Evolutionary conservation across 352 stramenopile genomes (phyloP).

Genomic region (Globisporangium mamillatum): DNA sequence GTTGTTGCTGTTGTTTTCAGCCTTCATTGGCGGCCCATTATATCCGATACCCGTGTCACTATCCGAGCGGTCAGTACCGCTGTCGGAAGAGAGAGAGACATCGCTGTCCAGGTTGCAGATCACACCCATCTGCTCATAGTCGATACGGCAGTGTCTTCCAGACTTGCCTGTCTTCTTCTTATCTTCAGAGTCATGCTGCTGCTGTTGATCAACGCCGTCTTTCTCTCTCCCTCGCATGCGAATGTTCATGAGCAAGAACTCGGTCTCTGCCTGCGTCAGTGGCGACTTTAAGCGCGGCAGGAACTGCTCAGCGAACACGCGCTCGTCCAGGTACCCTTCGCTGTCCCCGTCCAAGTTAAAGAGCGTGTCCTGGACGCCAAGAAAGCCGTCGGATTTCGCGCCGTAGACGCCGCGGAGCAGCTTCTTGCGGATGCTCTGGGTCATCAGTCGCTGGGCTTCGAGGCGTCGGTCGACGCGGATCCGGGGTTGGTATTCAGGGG

Average conservation of each 20-base stretch:
- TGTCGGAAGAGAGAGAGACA: slow-evolving; percentile 34
- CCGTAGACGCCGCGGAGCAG: slow-evolving; percentile 42
- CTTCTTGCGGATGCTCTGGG: slow-evolving; percentile 51
- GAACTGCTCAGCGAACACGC: slow-evolving; percentile 38
- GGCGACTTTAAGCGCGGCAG: slow-evolving; percentile 38
- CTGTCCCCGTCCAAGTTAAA: slow-evolving; percentile 33
- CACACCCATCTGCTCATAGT: slow-evolving; percentile 54
- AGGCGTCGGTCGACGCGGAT: slow-evolving; percentile 53
- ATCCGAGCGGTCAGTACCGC: slow-evolving; percentile 10
- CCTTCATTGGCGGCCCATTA: not conserved
- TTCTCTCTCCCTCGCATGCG: slow-evolving; percentile 14
- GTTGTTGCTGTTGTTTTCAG: not conserved
- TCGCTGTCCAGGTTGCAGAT: slow-evolving; percentile 57
- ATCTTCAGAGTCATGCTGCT: not conserved
- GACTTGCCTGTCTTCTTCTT: slow-evolving; percentile 11
- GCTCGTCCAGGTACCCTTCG: slow-evolving; percentile 37
- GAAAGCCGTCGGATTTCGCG: slow-evolving; percentile 29
- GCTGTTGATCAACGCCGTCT: not conserved
- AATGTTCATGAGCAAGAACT: slow-evolving; percentile 49
- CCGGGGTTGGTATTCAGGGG: not conserved
- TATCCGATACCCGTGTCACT: not conserved
- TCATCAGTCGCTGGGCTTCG: slow-evolving; percentile 44
- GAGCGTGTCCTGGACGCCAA: slow-evolving; percentile 41
- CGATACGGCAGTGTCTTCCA: slow-evolving; percentile 22
- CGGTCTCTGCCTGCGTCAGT: slow-evolving; percentile 40